Evolutionary conservation across 129 eudicot species (phyloP), one percentile per base, ranked within the genome.

Genomic region (Flaveria trinervia): DNA sequence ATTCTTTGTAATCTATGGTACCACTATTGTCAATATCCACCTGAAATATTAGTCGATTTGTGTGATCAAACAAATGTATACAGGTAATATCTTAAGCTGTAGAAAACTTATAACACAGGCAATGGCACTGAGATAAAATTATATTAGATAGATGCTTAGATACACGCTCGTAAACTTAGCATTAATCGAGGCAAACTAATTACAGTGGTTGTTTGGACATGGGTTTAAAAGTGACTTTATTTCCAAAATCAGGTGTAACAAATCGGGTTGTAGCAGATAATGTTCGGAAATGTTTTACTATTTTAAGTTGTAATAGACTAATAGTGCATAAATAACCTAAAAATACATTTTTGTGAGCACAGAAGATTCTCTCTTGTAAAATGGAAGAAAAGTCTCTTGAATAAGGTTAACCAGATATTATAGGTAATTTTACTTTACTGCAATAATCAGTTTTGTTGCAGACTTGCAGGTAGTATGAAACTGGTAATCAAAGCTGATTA

Each of bases 1-100:
- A 93, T 71, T 93, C 98, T 18, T 88, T 86, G 20, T 92, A 90
- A 65, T 92, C 98, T 78, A 92, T 92, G 46, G 98, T 90, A 43
- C 98, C 98, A 80, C 96, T 92, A 60, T 92, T 92, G 68, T 92
- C 96, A 28, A 90, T 68, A 68, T 92, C 98, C 22, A 94, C 98
- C 98, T 92, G 90, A 79, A 85, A 68, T 39, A 11, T 70, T 45
- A 23, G 46, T 43, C 48, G 70, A 78, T 57, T 23, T 20, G 46
- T 41, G 50, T 16, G 30, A 73, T 56, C 41, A 65, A 59, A 74
- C 17, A 51, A 11, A 57, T 13, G 25, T 25, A 62, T 28, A 62
- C 30, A 45, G 12, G 15, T 28, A 20, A n/a, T 56, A 7, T 18
- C 18, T 56, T 52, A 39, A 48, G 18, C 6, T 56, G 62, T 12